These are phyloP conservation scores for Phytophthora sp. DNA, from an alignment of 352 stramenopile species.

Conservation along the genomic window DNA sequence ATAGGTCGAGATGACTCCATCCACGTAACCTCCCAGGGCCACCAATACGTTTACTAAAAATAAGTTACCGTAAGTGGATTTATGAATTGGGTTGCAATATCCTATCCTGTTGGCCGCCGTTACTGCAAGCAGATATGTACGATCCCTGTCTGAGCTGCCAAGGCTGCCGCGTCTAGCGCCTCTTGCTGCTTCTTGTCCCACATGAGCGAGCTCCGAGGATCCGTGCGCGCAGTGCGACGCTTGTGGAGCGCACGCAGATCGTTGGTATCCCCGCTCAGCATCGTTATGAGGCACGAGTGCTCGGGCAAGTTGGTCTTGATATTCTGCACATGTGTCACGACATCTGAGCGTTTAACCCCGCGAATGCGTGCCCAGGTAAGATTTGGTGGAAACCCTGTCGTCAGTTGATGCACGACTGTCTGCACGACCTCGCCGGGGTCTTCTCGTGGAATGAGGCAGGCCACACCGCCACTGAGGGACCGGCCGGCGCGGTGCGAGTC, in stretches of 20 bases:
- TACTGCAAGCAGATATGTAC: conserved; percentile 70
- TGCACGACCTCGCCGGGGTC: conserved; percentile 51
- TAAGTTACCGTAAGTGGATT: too few species aligned
- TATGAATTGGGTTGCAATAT: not conserved
- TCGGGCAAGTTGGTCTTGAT: conserved; percentile 58
- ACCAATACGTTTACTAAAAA: too few species aligned
- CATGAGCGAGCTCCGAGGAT: conserved; percentile 74
- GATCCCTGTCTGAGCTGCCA: conserved; percentile 59
- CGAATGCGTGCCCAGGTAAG: conserved; percentile 80
- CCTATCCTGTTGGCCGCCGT: not conserved
- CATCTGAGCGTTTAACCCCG: conserved; percentile 47
- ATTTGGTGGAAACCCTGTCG: conserved; percentile 79
- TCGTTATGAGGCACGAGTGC: conserved; percentile 64
- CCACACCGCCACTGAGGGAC: conserved; percentile 64
- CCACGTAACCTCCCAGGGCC: too few species aligned
- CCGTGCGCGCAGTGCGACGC: conserved; percentile 72
- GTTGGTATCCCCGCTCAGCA: conserved; percentile 56
- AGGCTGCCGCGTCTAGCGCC: conserved; percentile 55
- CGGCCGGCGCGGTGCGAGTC: conserved; percentile 70
- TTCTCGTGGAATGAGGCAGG: conserved; percentile 67
- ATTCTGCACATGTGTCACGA: conserved; percentile 39
- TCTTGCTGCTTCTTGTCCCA: conserved; percentile 82
- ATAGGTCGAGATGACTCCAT: too few species aligned
- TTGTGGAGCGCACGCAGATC: conserved; percentile 79
- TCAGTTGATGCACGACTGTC: conserved; percentile 78